Evolutionary conservation across 768 basidiomycete genomes (phyloP), one percentile per base, ranked within the genome.

Genomic region (Crepidotus variabilis): DNA sequence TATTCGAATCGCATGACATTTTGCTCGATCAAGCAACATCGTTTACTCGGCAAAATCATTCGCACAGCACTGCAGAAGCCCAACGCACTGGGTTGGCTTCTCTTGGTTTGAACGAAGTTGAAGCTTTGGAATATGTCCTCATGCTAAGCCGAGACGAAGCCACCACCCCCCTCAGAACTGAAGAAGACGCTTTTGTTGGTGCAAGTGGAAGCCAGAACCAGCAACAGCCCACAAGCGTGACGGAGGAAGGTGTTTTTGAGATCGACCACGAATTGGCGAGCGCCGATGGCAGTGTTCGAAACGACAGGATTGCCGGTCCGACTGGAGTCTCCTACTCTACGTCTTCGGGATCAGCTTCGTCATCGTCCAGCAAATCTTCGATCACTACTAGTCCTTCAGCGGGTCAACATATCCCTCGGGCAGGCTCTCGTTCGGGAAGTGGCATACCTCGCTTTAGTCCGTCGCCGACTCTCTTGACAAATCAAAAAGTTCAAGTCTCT

Each of bases 111-210:
- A 84, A 78, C 55, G 91, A 94, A 62, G 69, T 70, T 1, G 91
- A 91, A 63, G 89, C 87, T 0, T 72, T 93, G 23, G 87, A 91
- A 63, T 94, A 94, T 61, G 78, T 85, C 0, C 67, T 94, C 47
- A 93, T 93, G 90, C 78, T 93, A 60, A 92, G 90, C 59, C 83
- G 88, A 8, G 92, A 94, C 47, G 89, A 92, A 66, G 84, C 81
- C 16, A 67, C 47, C 55, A 56, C 63, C 24, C 57, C 53, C 32
- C 57, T 57, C n/a, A 54, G 68, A 51, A 52, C 54, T 54, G 55
- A 35, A 52, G 61, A 53, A 56, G 55, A 56, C 51, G 58, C 57
- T 54, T 33, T 21, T 28, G 20, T 22, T 2, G 50, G 57, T 51
- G 51, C 62, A 16, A 20, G 39, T 20, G 18, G 39, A 16, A 43